Conservation (phyloP, 225 moss, liverwort and hornwort genomes). For the Rhytidiadelphus loreus region DNA sequence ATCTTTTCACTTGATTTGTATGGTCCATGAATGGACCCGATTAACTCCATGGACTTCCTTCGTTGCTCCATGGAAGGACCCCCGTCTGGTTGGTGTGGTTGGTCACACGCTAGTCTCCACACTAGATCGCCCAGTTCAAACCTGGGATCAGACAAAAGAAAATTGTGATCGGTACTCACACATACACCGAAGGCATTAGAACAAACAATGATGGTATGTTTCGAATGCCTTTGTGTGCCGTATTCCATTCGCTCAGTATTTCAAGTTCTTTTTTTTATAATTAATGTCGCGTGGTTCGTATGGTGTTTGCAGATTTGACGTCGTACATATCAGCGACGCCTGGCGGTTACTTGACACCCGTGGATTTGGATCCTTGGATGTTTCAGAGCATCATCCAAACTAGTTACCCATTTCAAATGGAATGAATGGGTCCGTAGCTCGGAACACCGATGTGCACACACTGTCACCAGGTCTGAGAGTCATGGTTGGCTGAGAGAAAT, state of each 20-base stretch:
- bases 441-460: neutral
- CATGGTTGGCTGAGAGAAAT: slow-evolving; percentile 36
- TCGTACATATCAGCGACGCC: neutral
- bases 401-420: neutral
- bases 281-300: neutral
- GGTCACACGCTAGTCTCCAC: neutral
- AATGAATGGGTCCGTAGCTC: neutral
- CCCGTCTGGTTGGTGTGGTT: neutral
- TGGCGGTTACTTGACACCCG: too few relatives aligned
- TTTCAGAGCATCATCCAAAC: neutral
- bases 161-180: neutral
- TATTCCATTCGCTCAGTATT: too few relatives aligned
- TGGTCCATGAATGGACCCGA: neutral
- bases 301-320: neutral
- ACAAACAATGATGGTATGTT: neutral
- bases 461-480: neutral
- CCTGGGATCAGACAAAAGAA: slow-evolving; percentile 10
- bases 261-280: neutral
- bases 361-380: neutral
- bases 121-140: slow-evolving; percentile 13
- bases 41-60: neutral
- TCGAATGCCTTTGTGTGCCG: neutral
- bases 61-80: neutral
- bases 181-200: neutral
- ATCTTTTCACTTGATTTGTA: neutral